Base-by-base conservation (phyloP, 1,139 yeast species). In the Lodderomyces parapsilosis region DNA sequence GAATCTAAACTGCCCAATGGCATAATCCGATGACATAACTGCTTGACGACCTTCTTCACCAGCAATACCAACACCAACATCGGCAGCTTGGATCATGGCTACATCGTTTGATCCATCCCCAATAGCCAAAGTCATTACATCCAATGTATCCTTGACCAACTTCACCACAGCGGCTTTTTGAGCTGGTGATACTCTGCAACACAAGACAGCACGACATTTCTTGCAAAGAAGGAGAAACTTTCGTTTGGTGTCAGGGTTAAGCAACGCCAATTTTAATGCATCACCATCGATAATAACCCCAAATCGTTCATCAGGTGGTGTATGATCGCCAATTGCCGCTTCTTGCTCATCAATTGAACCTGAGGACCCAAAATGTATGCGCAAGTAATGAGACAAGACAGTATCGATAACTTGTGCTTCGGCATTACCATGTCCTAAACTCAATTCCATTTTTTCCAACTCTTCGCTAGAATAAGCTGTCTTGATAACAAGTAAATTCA, bases 81-180 rank as follows among this genome's bases (percentile, higher is more conserved):
- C 96, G 0, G 99, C 99, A 11, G 98, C 97, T 65, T 93, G 99
- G 54, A 93, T 93, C 99, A 93, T 93, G 36, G 96, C 87, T 24
- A 93, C 99, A 68, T 93, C 99, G 59, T 93, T 93, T 3, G 99
- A 97, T 54, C 99, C 99, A 66, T 93, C 99, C 42, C 99, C 99
- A 59, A 93, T 86, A 0, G 99, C 98, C 48, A 94, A 72, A 20
- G 94, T 68, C 55, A 93, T 69, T 0, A 95, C 85, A 45, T 83
- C 80, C 51, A 86, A 80, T 56, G 88, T 82, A 57, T 88, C 84
- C 55, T 85, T 85, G 28, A 93, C 98, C 68, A 94, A 77, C 58
- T 88, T 89, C 23, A 94, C 99, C 36, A 94, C 99, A 36, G 91
- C 74, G 0, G 99, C 99, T 62, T 94, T 94, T 60, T 94, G 99